Evolutionary conservation across 2,329 filamentous ascomycete species (phyloP).

Genomic region (Penicillium griseofulvum): DNA sequence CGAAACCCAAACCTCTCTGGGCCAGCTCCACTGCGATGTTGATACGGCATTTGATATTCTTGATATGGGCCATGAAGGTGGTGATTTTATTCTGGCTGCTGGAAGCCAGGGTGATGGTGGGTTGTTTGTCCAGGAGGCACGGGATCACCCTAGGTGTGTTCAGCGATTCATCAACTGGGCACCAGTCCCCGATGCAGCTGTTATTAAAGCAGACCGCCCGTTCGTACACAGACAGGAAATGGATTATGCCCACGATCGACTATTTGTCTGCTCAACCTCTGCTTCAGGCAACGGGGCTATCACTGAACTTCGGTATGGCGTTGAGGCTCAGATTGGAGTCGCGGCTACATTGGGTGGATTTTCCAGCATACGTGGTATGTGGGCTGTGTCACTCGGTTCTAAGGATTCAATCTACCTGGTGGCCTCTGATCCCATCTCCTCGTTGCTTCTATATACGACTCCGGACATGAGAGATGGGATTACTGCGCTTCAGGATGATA

Average conservation of each 20-base stretch:
- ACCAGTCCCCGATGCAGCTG: constrained; percentile 50
- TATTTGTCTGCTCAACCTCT: constrained; percentile 67
- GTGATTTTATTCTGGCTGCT: constrained; percentile 76
- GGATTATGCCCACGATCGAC: constrained; percentile 47
- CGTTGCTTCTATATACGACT: constrained; percentile 39
- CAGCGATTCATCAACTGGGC: constrained; percentile 64
- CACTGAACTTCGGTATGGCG: constrained; percentile 66
- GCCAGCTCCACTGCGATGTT: constrained; percentile 69
- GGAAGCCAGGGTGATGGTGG: constrained; percentile 76
- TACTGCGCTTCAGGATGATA: constrained; percentile 37
- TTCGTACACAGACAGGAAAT: constrained; percentile 20
- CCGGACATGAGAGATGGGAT: constrained; percentile 39
- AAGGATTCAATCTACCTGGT: constrained; percentile 39
- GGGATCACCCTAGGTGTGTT: constrained; percentile 53
- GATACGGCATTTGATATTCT: constrained; percentile 75
- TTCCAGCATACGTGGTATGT: constrained; percentile 43
- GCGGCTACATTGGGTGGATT: constrained; percentile 42
- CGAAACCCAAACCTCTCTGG: constrained; percentile 58
- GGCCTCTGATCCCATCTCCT: constrained; percentile 43
- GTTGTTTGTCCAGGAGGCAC: constrained; percentile 67
- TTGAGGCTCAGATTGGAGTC: constrained; percentile 64
- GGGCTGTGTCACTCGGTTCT: constrained; percentile 40
- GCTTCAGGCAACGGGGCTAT: constrained; percentile 59
- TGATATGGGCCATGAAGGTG: constrained; percentile 61
- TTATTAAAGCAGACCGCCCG: constrained; percentile 27